These are phyloP conservation scores for Coemansia sp. DNA, from an alignment of 192 early-diverging fungal genomes.

Conservation along the genomic window DNA sequence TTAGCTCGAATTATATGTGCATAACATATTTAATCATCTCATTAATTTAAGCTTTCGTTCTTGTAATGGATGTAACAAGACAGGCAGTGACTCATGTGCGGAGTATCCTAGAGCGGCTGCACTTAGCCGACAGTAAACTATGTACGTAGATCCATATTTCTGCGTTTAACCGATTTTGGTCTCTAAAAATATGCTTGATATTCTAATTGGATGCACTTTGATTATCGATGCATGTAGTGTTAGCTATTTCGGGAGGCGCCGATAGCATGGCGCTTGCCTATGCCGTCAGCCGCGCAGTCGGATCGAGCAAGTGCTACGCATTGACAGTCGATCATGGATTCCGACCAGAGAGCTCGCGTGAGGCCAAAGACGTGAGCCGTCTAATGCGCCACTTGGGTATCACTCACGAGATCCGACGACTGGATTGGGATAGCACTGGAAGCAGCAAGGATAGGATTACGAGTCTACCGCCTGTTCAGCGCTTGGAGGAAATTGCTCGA, in stretches of 20 bases:
- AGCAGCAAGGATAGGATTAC: neutral
- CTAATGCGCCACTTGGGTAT: constrained; percentile 40
- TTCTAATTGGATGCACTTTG: neutral
- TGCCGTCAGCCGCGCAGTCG: constrained; percentile 29
- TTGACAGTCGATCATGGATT: constrained; percentile 54
- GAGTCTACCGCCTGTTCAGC: constrained; percentile 19
- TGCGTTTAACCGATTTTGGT: too few relatives aligned
- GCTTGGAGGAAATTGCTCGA: constrained; percentile 47
- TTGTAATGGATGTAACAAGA: neutral
- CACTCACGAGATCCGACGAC: constrained; percentile 25
- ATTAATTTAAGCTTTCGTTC: neutral
- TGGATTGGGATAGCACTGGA: constrained; percentile 6
- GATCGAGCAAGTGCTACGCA: constrained; percentile 33
- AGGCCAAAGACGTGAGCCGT: constrained; percentile 33
- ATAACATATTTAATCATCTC: neutral
- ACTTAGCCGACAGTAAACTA: constrained; percentile 27
- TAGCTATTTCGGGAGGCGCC: constrained; percentile 56
- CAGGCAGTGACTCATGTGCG: constrained; percentile 23
- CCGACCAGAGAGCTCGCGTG: constrained; percentile 39
- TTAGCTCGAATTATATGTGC: neutral
- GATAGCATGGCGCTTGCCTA: constrained; percentile 59
- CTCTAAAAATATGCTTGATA: neutral
- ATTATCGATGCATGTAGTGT: constrained; percentile 10
- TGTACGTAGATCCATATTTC: constrained; percentile 1
- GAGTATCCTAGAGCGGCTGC: constrained; percentile 21